Evolutionary conservation across 2,329 filamentous ascomycete species (phyloP).

Genomic region (Albophoma yamanashiensis): DNA sequence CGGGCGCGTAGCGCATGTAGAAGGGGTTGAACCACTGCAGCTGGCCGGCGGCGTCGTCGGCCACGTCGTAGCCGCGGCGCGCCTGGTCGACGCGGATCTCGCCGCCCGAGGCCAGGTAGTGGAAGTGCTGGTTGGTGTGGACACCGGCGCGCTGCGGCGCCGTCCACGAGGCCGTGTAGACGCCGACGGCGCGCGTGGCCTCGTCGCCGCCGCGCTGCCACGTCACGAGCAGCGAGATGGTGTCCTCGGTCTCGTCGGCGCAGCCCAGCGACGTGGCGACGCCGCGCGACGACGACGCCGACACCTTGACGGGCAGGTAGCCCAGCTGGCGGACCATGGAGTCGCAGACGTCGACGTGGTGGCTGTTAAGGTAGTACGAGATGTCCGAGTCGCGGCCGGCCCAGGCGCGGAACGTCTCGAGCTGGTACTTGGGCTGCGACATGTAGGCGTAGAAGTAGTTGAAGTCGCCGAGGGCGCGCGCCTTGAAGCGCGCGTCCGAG

Average conservation of each 20-base stretch:
- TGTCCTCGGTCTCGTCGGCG: constrained; percentile 75
- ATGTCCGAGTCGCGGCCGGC: constrained; percentile 88
- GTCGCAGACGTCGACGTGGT: constrained; percentile 89
- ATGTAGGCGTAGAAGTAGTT: constrained; percentile 99
- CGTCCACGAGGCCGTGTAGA: constrained; percentile 93
- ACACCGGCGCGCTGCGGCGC: constrained; percentile 86
- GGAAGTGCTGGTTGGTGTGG: constrained; percentile 96
- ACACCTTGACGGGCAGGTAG: constrained; percentile 69
- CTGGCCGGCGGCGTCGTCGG: constrained; percentile 62
- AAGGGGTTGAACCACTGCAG: constrained; percentile 89
- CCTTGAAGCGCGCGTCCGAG: constrained; percentile 72
- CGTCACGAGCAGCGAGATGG: constrained; percentile 80
- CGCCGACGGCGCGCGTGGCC: constrained; percentile 66
- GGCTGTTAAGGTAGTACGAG: constrained; percentile 90
- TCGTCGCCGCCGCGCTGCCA: constrained; percentile 68
- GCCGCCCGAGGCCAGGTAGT: constrained; percentile 76
- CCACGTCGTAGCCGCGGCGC: constrained; percentile 88
- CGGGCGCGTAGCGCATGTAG: constrained; percentile 89
- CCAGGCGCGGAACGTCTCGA: constrained; percentile 93
- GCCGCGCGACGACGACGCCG: constrained; percentile 66
- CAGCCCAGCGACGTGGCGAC: constrained; percentile 73
- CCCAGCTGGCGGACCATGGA: constrained; percentile 70
- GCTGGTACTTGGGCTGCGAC: constrained; percentile 82
- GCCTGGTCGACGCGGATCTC: constrained; percentile 89
- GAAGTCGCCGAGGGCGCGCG: constrained; percentile 75